Conservation (phyloP, 2,329 filamentous ascomycete species). For the Penicillium frequentans region DNA sequence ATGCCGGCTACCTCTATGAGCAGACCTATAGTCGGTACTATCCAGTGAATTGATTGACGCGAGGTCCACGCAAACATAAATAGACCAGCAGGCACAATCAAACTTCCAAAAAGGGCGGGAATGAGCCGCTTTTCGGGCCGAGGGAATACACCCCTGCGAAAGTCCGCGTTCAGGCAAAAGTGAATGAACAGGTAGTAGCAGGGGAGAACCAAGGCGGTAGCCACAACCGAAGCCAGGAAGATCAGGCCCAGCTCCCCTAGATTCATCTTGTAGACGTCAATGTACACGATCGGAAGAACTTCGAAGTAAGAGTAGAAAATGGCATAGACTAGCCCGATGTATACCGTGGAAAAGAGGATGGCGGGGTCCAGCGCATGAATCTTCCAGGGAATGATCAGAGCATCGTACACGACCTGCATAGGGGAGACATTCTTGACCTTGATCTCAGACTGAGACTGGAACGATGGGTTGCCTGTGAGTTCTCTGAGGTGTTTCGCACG, state of each 20-base stretch:
- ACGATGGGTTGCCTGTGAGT: neutral
- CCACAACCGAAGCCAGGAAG: neutral
- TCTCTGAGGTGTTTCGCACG: constrained; percentile 5
- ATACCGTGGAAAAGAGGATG: neutral
- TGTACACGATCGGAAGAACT: constrained; percentile 1
- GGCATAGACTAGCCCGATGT: neutral
- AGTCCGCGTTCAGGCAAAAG: neutral
- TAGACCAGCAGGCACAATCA: neutral
- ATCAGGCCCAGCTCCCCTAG: neutral
- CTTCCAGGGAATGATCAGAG: constrained; percentile 1
- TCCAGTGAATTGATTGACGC: constrained; percentile 46
- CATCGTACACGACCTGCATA: neutral
- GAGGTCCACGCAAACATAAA: constrained; percentile 53
- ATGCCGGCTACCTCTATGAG: neutral
- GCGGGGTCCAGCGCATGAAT: constrained; percentile 1
- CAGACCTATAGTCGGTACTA: constrained; percentile 28
- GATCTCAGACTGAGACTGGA: neutral
- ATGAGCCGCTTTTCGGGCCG: neutral
- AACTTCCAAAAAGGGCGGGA: neutral
- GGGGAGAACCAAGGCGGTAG: neutral
- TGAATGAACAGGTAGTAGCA: neutral
- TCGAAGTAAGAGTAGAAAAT: constrained; percentile 4
- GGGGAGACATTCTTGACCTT: neutral
- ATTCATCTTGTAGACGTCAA: neutral
- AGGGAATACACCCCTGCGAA: neutral